A percentile compares a stretch with the other conserved stretches of the same genome.
Evolutionary conservation across 2,329 filamentous ascomycete species (phyloP).

Genomic region (Microcyclospora tardicrescens): DNA sequence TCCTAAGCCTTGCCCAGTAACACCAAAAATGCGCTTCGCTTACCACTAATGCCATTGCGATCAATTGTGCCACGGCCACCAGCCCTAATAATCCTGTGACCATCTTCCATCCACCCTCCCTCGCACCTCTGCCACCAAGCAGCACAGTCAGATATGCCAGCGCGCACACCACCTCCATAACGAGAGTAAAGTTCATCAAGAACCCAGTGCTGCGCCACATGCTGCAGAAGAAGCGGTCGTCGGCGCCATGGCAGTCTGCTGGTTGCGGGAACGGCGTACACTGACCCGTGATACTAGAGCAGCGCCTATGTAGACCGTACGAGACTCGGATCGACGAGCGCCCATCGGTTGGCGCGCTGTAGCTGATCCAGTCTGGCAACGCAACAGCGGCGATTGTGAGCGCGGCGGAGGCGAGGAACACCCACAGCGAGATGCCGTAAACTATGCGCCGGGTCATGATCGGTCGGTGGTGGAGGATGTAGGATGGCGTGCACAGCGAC

Average conservation of each 20-base stretch:
- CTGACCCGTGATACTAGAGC: constrained; percentile 52
- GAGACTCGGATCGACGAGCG: constrained; percentile 44
- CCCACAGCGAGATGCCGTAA: constrained; percentile 36
- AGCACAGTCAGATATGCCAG: constrained; percentile 69
- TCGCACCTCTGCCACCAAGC: constrained; percentile 62
- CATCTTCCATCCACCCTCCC: constrained; percentile 73
- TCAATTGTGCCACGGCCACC: constrained; percentile 57
- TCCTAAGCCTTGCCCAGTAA: neutral
- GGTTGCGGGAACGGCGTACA: constrained; percentile 56
- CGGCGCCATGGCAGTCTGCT: constrained; percentile 49
- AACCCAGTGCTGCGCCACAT: constrained; percentile 87
- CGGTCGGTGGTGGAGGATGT: constrained; percentile 1
- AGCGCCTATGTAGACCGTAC: constrained; percentile 70
- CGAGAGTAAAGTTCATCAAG: constrained; percentile 68
- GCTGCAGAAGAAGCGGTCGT: constrained; percentile 68
- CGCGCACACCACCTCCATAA: constrained; percentile 70
- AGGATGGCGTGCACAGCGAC: neutral
- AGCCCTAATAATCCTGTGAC: constrained; percentile 52
- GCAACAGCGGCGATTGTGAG: constrained; percentile 59
- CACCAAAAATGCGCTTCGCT: constrained; percentile 21
- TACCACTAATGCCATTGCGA: constrained; percentile 74
- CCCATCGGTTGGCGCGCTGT: constrained; percentile 21
- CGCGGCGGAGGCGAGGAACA: constrained; percentile 45
- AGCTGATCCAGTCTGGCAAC: constrained; percentile 60
- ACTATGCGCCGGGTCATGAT: constrained; percentile 37